Evolutionary conservation across 495 filamentous ascomycete species (phyloP).

Genomic region (Pyrenula aspistea): DNA sequence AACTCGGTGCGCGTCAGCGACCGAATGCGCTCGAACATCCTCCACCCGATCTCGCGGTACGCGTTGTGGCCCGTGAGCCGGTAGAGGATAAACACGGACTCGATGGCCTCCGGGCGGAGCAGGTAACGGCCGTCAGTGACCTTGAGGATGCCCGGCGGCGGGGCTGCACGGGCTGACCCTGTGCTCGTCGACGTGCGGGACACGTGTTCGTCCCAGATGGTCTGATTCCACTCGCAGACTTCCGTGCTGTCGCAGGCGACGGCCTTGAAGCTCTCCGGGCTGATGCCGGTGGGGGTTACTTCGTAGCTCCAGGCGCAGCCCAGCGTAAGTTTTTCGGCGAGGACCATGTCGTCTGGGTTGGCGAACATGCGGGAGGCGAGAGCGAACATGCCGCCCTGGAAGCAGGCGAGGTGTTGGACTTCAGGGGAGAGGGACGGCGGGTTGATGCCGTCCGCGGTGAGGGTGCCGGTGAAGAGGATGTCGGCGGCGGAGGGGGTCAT

Average conservation of each 20-base stretch:
- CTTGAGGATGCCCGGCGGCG: conserved; percentile 13
- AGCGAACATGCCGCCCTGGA: conserved; percentile 22
- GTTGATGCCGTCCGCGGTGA: not conserved
- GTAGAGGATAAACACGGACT: conserved; percentile 26
- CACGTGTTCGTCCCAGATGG: conserved; percentile 21
- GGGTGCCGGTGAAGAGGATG: conserved; percentile 8
- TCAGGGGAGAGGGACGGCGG: conserved; percentile 1
- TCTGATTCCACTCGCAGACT: conserved; percentile 26
- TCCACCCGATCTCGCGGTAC: conserved; percentile 23
- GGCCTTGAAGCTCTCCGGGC: conserved; percentile 13
- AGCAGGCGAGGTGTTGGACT: conserved; percentile 26
- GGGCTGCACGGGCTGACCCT: conserved; percentile 5
- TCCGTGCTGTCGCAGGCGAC: conserved; percentile 13
- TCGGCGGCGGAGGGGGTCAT: conserved; percentile 3
- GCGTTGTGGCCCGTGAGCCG: conserved; percentile 20
- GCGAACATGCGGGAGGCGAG: conserved; percentile 18
- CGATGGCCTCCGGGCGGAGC: conserved; percentile 19
- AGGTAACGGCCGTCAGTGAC: conserved; percentile 4
- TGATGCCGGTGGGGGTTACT: conserved; percentile 16
- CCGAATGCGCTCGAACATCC: conserved; percentile 36
- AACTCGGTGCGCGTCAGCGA: conserved; percentile 37
- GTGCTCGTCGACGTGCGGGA: conserved; percentile 4
- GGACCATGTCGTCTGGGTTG: conserved; percentile 11
- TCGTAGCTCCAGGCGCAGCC: conserved; percentile 18
- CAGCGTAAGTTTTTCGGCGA: conserved; percentile 19